Conservation (phyloP, 768 basidiomycete genomes). For the Pulveroboletus ravenelii region DNA sequence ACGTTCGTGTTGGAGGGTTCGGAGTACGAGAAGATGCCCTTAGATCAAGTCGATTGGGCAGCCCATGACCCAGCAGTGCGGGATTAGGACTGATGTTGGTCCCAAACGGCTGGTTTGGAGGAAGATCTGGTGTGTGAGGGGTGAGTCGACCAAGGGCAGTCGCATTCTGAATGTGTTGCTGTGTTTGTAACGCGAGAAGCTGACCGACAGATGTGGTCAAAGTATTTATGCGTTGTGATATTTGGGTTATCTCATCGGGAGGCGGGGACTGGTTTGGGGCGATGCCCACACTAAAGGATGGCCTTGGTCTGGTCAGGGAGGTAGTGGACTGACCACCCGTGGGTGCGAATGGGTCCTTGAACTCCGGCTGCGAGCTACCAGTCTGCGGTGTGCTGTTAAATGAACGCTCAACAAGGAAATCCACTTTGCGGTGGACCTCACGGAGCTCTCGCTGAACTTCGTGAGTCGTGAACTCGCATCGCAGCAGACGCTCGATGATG, state of each 20-base stretch:
- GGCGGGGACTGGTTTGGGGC: conserved; percentile 67
- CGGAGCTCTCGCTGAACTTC: conserved; percentile 72
- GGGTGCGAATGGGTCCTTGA: conserved; percentile 75
- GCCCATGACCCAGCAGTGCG: conserved; percentile 50
- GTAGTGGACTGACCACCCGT: conserved; percentile 30
- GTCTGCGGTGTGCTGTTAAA: conserved; percentile 29
- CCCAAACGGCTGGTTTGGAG: conserved; percentile 38
- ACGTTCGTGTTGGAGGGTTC: conserved; percentile 72
- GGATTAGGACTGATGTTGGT: conserved; percentile 36
- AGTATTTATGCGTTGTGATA: conserved; percentile 73
- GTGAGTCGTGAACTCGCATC: conserved; percentile 63
- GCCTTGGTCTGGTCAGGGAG: conserved; percentile 45
- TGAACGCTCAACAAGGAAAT: conserved; percentile 67
- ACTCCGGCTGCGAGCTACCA: conserved; percentile 55
- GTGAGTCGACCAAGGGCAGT: conserved; percentile 31
- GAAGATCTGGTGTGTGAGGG: conserved; percentile 40
- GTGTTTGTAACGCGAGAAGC: conserved; percentile 75
- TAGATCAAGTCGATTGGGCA: conserved; percentile 63
- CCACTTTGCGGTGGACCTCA: conserved; percentile 75
- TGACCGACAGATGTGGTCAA: conserved; percentile 84
- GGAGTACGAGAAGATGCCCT: conserved; percentile 56
- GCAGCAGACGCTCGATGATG: conserved; percentile 66
- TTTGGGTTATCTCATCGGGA: conserved; percentile 66
- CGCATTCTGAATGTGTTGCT: conserved; percentile 54
- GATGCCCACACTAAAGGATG: conserved; percentile 61